Evolutionary conservation across 2,329 filamentous ascomycete genomes (phyloP).

Genomic region (Ceratocystiopsis sp.): DNA sequence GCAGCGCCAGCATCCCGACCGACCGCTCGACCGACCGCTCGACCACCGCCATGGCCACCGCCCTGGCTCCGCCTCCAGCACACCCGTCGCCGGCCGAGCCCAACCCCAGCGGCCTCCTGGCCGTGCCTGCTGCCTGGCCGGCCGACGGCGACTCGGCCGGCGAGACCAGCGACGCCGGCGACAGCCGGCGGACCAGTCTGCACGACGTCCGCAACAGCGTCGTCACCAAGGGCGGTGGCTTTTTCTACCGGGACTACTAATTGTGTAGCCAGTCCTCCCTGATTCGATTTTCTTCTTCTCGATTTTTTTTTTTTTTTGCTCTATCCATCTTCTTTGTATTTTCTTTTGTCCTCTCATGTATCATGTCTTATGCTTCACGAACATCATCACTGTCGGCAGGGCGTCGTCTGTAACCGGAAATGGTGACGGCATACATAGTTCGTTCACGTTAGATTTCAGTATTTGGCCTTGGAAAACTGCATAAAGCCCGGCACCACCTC

Average conservation of each 20-base stretch:
- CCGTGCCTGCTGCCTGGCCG: not conserved
- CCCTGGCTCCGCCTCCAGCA: not conserved
- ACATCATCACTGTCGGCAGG: too few relatives aligned
- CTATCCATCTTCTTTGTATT: not conserved
- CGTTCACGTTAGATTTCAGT: too few relatives aligned
- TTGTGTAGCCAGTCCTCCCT: not conserved
- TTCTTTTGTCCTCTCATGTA: not conserved
- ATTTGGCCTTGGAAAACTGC: too few relatives aligned
- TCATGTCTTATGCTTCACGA: not conserved
- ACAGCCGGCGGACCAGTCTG: constrained; percentile 1
- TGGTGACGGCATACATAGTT: too few relatives aligned
- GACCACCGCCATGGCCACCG: not conserved
- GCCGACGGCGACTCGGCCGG: not conserved
- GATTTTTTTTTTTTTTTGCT: not conserved
- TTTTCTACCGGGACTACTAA: constrained; percentile 6
- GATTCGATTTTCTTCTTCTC: not conserved
- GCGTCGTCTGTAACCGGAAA: too few relatives aligned
- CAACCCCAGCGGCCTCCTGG: not conserved
- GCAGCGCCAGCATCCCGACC: too few relatives aligned
- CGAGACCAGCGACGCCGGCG: not conserved
- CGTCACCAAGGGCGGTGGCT: constrained; percentile 3
- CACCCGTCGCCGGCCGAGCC: not conserved
- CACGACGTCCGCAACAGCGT: not conserved
- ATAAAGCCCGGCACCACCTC: too few relatives aligned
- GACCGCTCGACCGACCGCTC: not conserved